These are phyloP conservation scores for Termitomyces sp. DNA, from an alignment of 768 basidiomycete genomes.

Conservation along the genomic window DNA sequence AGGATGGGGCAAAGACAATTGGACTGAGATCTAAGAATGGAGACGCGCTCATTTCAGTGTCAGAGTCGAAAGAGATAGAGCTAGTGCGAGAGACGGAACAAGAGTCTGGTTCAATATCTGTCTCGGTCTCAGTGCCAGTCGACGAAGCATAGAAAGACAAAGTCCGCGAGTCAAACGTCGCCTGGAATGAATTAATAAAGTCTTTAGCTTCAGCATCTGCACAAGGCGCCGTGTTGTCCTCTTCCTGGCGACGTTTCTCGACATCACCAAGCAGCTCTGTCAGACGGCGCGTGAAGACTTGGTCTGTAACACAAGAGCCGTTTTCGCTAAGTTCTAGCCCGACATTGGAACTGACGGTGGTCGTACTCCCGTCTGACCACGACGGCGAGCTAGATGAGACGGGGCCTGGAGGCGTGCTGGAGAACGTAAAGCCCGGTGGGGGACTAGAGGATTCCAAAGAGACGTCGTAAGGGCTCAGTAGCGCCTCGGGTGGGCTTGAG, in stretches of 20 bases:
- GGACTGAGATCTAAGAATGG: background rate
- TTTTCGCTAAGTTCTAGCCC: background rate
- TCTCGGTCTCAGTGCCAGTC: background rate
- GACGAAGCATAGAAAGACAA: background rate
- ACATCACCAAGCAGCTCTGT: background rate
- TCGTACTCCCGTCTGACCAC: background rate
- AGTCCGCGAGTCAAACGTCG: background rate
- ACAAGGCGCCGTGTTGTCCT: background rate
- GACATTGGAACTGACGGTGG: background rate
- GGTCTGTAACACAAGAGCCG: background rate
- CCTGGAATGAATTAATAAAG: background rate
- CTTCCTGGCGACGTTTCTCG: background rate
- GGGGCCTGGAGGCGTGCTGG: background rate
- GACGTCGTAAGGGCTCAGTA: too few relatives aligned
- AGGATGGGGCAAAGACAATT: background rate
- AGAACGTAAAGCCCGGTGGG: background rate
- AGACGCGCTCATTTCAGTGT: background rate
- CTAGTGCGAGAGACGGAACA: background rate
- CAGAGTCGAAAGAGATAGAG: background rate
- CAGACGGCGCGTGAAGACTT: background rate
- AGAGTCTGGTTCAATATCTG: background rate
- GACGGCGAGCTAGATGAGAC: constrained; percentile 1
- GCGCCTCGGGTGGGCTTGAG: background rate
- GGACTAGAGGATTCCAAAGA: background rate
- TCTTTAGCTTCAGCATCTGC: background rate